Conservation (phyloP, 106 monocot genomes). For the Platanthera zijinensis region DNA sequence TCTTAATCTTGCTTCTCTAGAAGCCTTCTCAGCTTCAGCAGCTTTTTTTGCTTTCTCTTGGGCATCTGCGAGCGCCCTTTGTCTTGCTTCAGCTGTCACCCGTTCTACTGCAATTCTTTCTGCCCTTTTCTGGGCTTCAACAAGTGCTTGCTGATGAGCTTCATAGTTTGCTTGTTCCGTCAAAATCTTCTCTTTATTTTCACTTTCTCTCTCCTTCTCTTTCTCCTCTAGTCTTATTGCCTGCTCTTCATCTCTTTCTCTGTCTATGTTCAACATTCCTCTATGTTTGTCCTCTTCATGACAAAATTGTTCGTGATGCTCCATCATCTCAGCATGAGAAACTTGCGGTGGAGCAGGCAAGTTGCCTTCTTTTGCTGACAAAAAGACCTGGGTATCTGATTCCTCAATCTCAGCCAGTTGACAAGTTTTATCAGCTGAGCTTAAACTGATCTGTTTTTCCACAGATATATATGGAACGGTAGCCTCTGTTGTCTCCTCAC, state of each 20-base stretch:
- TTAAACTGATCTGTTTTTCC: background rate
- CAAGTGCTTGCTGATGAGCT: conserved; percentile 48
- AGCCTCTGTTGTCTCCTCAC: conserved; percentile 10
- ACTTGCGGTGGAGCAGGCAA: conserved; percentile 8
- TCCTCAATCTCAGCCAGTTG: conserved; percentile 7
- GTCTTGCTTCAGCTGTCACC: conserved; percentile 67
- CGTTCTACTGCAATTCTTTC: conserved; percentile 72
- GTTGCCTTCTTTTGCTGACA: conserved; percentile 1
- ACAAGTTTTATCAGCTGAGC: conserved; percentile 1
- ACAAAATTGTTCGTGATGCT: background rate
- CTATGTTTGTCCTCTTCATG: conserved; percentile 14
- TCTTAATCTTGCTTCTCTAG: conserved; percentile 56
- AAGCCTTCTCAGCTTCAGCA: conserved; percentile 50
- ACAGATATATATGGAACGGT: conserved; percentile 1
- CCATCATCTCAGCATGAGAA: background rate
- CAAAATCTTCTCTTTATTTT: conserved; percentile 60
- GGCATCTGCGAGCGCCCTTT: conserved; percentile 64
- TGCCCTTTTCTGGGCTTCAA: conserved; percentile 51
- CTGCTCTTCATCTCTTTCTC: conserved; percentile 24
- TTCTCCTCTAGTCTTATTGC: conserved; percentile 43
- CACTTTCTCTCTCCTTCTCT: conserved; percentile 81
- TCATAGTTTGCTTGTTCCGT: conserved; percentile 66
- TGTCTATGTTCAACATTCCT: conserved; percentile 19
- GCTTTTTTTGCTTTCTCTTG: conserved; percentile 70
- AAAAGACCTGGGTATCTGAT: conserved; percentile 10